Percentiles rank a stretch among this genome's conserved stretches.
Conservation (phyloP, 2,329 filamentous ascomycete genomes). For the Xylaria sp. region DNA sequence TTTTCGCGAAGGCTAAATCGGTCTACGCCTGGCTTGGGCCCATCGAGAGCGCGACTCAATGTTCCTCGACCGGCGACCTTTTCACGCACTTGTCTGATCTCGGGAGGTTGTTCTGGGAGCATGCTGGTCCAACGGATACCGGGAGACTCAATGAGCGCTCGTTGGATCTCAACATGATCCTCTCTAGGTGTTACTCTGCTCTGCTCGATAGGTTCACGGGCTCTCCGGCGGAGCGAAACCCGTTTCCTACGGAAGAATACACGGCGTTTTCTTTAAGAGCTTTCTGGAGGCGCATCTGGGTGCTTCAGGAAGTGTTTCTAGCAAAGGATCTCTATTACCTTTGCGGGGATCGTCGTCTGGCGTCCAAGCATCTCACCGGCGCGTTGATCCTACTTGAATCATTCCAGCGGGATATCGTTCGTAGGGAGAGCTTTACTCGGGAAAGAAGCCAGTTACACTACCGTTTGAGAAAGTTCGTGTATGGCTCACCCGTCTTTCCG, state of each 20-base stretch:
- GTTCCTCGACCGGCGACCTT: slow-evolving; percentile 10
- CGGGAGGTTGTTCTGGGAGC: slow-evolving; percentile 29
- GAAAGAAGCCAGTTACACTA: not conserved
- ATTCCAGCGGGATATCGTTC: slow-evolving; percentile 26
- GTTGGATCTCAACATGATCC: slow-evolving; percentile 22
- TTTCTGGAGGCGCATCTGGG: slow-evolving; percentile 34
- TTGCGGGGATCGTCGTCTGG: slow-evolving; percentile 20
- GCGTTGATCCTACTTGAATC: slow-evolving; percentile 31
- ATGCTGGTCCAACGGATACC: not conserved
- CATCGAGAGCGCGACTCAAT: not conserved
- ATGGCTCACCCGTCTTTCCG: slow-evolving; percentile 14
- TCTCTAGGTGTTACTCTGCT: slow-evolving; percentile 5
- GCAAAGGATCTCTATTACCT: slow-evolving; percentile 27
- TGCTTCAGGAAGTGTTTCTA: slow-evolving; percentile 33
- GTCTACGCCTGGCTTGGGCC: slow-evolving; percentile 34
- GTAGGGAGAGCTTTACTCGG: not conserved
- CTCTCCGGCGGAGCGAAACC: not conserved
- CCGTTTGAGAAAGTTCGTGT: slow-evolving; percentile 16
- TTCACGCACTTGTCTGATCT: slow-evolving; percentile 21
- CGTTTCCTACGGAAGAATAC: slow-evolving; percentile 28
- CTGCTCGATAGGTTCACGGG: slow-evolving; percentile 13
- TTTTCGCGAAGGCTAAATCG: slow-evolving; percentile 23
- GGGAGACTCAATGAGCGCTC: slow-evolving; percentile 10
- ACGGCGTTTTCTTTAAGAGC: slow-evolving; percentile 17
- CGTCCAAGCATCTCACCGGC: slow-evolving; percentile 18